These are phyloP conservation scores for Globisporangium uncinulatum DNA, from an alignment of 352 stramenopile species.

Conservation along the genomic window DNA sequence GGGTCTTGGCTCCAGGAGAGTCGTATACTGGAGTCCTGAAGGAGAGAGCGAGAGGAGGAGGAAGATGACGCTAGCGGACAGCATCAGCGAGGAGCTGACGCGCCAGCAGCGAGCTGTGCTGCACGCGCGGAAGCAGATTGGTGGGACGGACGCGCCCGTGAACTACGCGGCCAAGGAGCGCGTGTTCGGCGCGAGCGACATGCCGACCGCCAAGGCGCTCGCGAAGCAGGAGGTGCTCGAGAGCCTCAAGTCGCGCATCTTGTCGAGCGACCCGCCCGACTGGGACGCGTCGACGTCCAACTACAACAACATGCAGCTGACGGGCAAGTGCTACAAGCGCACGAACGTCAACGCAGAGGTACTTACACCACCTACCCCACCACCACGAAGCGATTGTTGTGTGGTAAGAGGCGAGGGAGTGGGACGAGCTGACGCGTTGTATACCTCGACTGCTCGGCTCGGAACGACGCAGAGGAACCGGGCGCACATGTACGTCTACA, in stretches of 20 bases:
- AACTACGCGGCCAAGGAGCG: conserved; percentile 72
- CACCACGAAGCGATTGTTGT: no score
- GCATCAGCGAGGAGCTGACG: conserved; percentile 13
- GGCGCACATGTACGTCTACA: conserved; percentile 81
- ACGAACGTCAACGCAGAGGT: conserved; percentile 79
- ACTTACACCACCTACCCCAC: background rate
- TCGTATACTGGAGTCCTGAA: no score
- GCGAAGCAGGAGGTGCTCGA: conserved; percentile 64
- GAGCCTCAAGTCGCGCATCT: conserved; percentile 51
- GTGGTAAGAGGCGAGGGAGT: no score
- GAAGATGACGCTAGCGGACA: conserved; percentile 7
- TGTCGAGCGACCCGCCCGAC: conserved; percentile 40
- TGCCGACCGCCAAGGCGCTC: conserved; percentile 36
- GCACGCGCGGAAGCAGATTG: conserved; percentile 62
- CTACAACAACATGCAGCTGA: conserved; percentile 70
- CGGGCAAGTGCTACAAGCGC: conserved; percentile 68
- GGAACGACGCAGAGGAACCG: conserved; percentile 46
- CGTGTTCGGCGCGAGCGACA: conserved; percentile 65
- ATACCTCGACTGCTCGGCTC: background rate
- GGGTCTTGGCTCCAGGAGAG: no score
- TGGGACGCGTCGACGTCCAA: conserved; percentile 70
- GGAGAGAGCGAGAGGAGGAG: background rate
- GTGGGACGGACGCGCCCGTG: conserved; percentile 42
- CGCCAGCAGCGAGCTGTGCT: conserved; percentile 14
- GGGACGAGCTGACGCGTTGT: no score